Evolutionary conservation across 805 yeast genomes (phyloP), one percentile per base, ranked within the genome.

Genomic region (Ogataea trehaloabstinens): DNA sequence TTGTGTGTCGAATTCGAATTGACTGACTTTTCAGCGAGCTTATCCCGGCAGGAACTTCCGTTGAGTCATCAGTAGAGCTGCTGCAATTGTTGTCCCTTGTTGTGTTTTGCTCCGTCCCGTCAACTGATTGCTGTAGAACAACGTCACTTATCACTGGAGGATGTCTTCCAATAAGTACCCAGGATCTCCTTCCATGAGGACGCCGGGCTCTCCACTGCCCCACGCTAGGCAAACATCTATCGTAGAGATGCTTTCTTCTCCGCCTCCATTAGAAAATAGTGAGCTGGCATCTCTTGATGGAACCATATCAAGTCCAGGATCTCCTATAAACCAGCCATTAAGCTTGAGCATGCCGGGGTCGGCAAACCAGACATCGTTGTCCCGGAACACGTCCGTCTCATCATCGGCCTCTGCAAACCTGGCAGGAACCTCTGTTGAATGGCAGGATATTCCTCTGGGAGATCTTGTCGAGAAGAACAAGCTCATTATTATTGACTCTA

Each of bases 401-500:
- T 63, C 72, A 2, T 70, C 61, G 24, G 63, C 72, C 2, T 47
- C 58, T 4, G 35, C 40, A 13, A 54, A 56, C 1, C 31, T 58
- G 51, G 37, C 42, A 18, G 66, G 56, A 31, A 49, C 56, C 11
- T 46, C 61, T 10, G 47, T 53, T 24, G 87, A 84, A 49, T 87
- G 96, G 95, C 77, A 77, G 53, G 84, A 82, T 45, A 76, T 86
- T 17, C 76, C 73, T 28, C 68, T 93, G 45, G 61, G 74, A 11
- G 93, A 86, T 49, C 71, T 93, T 51, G 82, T 89, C 28, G 95
- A 87, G 61, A 70, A 75, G 31, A 89, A 84, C 48, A 83, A 85
- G 58, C 72, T 93, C 51, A 76, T 90, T 34, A 71, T 80, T 29
- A 80, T 89, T 46, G 75, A 76, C 45, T 78, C 82, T 3, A 64